These are phyloP conservation scores for Obelidium mucronatum DNA, from an alignment of 192 early-diverging fungal genomes.

Conservation along the genomic window DNA sequence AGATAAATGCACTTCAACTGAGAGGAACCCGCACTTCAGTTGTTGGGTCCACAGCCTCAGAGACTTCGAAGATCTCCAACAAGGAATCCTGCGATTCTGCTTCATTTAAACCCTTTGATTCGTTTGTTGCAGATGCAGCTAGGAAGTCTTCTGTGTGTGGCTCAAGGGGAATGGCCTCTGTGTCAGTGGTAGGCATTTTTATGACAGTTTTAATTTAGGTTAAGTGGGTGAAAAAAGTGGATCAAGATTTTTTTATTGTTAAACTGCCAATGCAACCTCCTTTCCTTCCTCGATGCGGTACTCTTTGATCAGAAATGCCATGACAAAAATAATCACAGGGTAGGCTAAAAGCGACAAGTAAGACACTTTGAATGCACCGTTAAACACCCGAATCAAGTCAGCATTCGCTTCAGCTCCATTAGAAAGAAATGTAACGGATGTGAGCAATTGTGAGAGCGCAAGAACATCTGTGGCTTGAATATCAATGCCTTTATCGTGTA, in stretches of 20 bases:
- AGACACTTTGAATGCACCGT: constrained; percentile 29
- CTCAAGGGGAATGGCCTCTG: neutral
- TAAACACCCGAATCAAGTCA: constrained; percentile 35
- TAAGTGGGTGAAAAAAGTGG: too few species aligned
- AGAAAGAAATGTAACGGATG: neutral
- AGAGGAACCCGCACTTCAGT: constrained; percentile 26
- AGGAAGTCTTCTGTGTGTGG: neutral
- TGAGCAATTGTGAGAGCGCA: constrained; percentile 1
- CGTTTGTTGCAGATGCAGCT: neutral
- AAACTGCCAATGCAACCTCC: constrained; percentile 1
- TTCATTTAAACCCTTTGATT: neutral
- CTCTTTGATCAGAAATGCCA: constrained; percentile 50
- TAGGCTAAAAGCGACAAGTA: constrained; percentile 41
- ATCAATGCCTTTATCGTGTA: neutral
- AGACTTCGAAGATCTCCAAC: too few species aligned
- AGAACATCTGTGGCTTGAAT: constrained; percentile 18
- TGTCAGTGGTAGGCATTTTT: neutral
- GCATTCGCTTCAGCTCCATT: constrained; percentile 17
- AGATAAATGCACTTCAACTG: constrained; percentile 16
- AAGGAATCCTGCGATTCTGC: neutral
- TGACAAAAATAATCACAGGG: constrained; percentile 44
- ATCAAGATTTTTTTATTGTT: too few species aligned
- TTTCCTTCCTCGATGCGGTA: constrained; percentile 23
- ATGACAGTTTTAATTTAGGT: too few species aligned
- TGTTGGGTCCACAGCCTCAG: neutral